Percentiles rank a stretch among this genome's conserved stretches.
These are phyloP conservation scores for Neonectria faginata DNA, from an alignment of 2,329 filamentous ascomycete genomes.

Conservation along the genomic window DNA sequence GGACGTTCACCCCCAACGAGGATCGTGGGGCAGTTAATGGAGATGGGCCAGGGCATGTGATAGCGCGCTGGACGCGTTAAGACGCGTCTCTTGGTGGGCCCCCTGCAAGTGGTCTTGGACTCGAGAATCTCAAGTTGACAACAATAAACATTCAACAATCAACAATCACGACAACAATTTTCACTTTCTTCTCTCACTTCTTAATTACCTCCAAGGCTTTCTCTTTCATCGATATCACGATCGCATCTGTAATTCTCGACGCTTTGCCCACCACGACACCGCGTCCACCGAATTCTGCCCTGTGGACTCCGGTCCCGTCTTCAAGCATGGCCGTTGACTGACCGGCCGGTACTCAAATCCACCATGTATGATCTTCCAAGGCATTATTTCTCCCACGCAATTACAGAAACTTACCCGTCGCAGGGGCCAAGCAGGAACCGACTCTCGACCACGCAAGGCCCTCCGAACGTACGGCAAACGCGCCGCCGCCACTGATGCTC, in stretches of 20 bases:
- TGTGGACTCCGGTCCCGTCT: constrained; percentile 28
- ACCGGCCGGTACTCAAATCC: neutral
- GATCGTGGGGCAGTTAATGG: constrained; percentile 16
- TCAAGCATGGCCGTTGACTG: constrained; percentile 23
- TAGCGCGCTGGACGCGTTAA: constrained; percentile 28
- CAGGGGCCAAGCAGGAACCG: constrained; percentile 49
- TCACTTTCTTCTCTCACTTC: no score
- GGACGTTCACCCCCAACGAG: neutral
- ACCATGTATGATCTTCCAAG: constrained; percentile 13
- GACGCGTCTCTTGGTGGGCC: constrained; percentile 26
- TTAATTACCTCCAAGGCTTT: neutral
- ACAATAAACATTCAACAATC: neutral
- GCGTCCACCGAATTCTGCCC: neutral
- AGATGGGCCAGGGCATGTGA: constrained; percentile 28
- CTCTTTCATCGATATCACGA: no score
- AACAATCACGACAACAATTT: no score
- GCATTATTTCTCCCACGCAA: rapidly evolving
- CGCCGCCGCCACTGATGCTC: constrained; percentile 39
- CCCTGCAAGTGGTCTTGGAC: neutral
- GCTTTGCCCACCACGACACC: neutral
- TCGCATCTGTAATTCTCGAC: neutral
- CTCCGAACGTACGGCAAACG: constrained; percentile 57
- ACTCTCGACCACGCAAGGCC: constrained; percentile 45
- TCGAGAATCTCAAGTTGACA: neutral
- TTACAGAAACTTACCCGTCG: constrained; percentile 14